A percentile compares a stretch with the other conserved stretches of the same genome.
phyloP scores from a whole-genome alignment of 257 asterid species.

The Salvia splendens region DNA sequence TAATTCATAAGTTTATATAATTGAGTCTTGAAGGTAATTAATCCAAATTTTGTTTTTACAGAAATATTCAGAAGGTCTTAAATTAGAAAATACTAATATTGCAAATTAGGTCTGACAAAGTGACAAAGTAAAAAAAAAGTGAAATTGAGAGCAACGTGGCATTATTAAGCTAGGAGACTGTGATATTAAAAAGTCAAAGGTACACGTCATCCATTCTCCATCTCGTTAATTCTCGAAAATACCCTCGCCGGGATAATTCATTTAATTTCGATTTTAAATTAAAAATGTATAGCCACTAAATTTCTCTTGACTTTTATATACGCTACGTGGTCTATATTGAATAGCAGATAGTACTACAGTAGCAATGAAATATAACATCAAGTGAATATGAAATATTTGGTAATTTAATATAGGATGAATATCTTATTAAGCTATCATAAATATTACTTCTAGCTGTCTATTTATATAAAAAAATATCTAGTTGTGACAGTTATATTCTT shows the following conservation, averaged over 20 bases:
- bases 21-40: no score
- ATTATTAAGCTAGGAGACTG: background rate
- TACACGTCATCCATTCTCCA: slow-evolving; percentile 11
- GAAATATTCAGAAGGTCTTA: background rate
- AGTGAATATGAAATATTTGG: no score
- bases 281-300: background rate
- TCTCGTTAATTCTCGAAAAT: slow-evolving; percentile 14
- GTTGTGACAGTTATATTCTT: slow-evolving; percentile 1
- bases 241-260: background rate
- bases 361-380: background rate
- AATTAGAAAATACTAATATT: background rate
- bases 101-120: background rate
- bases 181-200: slow-evolving; percentile 7
- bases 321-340: background rate
- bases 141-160: slow-evolving; percentile 16
- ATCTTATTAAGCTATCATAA: no score
- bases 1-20: no score
- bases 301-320: background rate
- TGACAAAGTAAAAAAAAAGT: background rate
- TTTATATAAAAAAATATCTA: no score
- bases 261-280: background rate
- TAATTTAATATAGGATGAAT: no score
- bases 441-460: no score
- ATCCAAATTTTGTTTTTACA: no score
- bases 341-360: background rate